Evolutionary conservation across 2,329 filamentous ascomycete species (phyloP).

Genomic region (Zymoseptoria pseudotritici): DNA sequence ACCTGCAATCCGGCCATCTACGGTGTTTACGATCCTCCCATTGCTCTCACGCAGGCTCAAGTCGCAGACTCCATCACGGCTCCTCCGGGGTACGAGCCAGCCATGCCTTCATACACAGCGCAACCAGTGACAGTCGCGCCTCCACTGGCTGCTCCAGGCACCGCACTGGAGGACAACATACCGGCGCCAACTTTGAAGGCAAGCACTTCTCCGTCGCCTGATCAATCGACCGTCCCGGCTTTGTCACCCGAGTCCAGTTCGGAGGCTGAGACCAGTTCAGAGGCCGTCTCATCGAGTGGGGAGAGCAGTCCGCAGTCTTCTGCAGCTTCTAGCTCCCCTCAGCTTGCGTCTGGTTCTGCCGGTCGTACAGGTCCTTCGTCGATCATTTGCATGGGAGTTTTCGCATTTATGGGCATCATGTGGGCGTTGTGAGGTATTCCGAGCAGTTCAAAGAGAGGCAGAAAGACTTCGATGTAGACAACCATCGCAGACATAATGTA

Average conservation of each 20-base stretch:
- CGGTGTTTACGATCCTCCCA: conserved; percentile 14
- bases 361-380: not conserved
- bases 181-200: not conserved
- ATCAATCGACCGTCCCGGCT: not conserved
- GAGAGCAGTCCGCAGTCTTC: not conserved
- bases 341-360: not conserved
- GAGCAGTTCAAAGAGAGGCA: not conserved
- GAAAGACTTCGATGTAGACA: not conserved
- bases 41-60: conserved; percentile 4
- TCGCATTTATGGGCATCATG: not conserved
- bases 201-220: not conserved
- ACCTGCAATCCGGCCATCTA: conserved; percentile 10
- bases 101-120: not conserved
- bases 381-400: not conserved
- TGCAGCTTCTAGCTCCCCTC: not conserved
- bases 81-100: not conserved
- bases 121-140: not conserved
- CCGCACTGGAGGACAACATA: not conserved
- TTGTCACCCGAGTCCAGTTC: not conserved
- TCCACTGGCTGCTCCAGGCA: not conserved
- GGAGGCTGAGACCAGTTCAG: not conserved
- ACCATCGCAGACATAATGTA: not conserved
- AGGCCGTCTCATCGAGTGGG: not conserved
- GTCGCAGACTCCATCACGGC: not conserved
- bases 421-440: not conserved